phyloP scores from a whole-genome alignment of 495 filamentous ascomycete genomes.

The Apiosordaria backusii region DNA sequence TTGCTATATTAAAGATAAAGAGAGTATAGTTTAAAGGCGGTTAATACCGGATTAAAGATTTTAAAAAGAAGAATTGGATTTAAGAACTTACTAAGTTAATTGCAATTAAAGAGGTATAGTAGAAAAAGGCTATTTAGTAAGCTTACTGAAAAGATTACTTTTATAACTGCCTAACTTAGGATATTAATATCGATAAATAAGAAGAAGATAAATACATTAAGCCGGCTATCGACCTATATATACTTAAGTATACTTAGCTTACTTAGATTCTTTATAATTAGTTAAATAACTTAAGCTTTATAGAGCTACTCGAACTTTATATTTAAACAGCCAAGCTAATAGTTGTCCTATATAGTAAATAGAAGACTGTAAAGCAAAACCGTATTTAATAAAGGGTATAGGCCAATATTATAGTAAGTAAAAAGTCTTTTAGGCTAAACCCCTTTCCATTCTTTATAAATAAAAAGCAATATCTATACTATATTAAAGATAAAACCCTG shows the following conservation, averaged over 20 bases:
- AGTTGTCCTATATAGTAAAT: conserved; percentile 9
- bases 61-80: conserved; percentile 16
- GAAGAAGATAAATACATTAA: conserved; percentile 14
- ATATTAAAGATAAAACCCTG: conserved; percentile 8
- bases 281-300: conserved; percentile 14
- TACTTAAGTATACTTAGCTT: conserved; percentile 8
- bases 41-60: conserved; percentile 18
- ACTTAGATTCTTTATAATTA: conserved; percentile 12
- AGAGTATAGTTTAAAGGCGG: conserved; percentile 25
- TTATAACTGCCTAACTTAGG: conserved; percentile 29
- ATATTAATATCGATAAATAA: conserved; percentile 20
- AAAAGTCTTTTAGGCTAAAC: conserved; percentile 8
- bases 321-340: conserved; percentile 18
- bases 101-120: conserved; percentile 15
- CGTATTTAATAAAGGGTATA: conserved; percentile 2
- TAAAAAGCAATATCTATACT: conserved; percentile 9
- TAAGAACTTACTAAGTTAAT: conserved; percentile 15
- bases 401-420: conserved; percentile 9
- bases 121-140: conserved; percentile 12
- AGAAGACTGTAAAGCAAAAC: conserved; percentile 6
- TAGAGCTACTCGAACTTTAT: conserved; percentile 14
- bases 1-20: conserved; percentile 22
- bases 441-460: conserved; percentile 10
- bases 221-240: conserved; percentile 7
- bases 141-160: conserved; percentile 29